Base-by-base conservation (phyloP, 225 moss, liverwort and hornwort species). In the Marchantia polymorpha region DNA sequence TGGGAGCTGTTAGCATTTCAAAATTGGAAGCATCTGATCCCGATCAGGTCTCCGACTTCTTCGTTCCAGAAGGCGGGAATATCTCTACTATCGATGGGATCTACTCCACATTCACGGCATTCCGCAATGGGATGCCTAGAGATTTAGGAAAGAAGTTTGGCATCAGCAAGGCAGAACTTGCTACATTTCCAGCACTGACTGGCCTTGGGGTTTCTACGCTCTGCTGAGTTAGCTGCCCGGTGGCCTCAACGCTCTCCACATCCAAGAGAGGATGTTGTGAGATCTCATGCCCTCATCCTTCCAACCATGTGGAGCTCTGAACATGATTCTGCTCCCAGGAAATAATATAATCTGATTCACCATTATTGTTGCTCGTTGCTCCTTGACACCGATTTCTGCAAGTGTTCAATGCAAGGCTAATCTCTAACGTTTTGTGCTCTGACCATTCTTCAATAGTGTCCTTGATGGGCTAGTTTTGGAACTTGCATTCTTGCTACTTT, bases 211-310 rank as follows among this genome's bases (percentile, higher is more conserved):
- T 77, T 31, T 77, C 10, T 64, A 16, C 60, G 61, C 61, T 10
- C 49, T 77, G 30, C 60, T 77, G 12, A 7, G 19, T 16, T 77
- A 61, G 22, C 8, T 19, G 8, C 63, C 63, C 7, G 77, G 77
- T 15, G 64, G 61, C 29, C 14, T 77, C 61, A 72, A 69, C 49
- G 31, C 71, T 22, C 70, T 78, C 29, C 82, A 83, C 78, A 83
- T 71, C 77, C 77, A 8, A 52, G 69, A 10, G 82, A 58, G 23
- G 30, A 31, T 15, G 67, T 31, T 67, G 3, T 31, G 23, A 8
- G 10, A 9, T 17, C 61, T 9, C n/a, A 22, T 61, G n/a, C n/a
- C 1, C 61, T 61, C 61, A 22, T 61, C 61, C 61, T 7, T 3
- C n/a, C 22, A n/a, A 22, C 23, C 39, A 39, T 61, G n/a, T 23